These are phyloP conservation scores for Prunus padus DNA, from an alignment of 306 rosid genomes.

Conservation along the genomic window DNA sequence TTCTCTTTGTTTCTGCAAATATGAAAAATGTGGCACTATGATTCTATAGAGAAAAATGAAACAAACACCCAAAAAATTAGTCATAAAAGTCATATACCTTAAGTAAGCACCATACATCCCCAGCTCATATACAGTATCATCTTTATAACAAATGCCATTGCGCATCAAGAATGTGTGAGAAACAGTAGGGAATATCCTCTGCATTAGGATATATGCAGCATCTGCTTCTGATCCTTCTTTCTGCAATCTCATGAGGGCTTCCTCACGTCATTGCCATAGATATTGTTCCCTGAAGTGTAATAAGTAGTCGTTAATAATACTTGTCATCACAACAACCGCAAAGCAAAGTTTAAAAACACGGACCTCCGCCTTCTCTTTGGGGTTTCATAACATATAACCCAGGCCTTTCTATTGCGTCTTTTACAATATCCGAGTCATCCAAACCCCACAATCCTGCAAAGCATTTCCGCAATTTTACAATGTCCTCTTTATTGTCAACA, in stretches of 20 bases:
- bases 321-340: slow-evolving; percentile 7
- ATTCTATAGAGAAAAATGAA: background rate
- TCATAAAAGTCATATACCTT: slow-evolving; percentile 49
- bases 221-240: slow-evolving; percentile 58
- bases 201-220: slow-evolving; percentile 95
- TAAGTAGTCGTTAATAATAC: background rate
- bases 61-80: background rate
- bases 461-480: slow-evolving; percentile 76
- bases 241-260: slow-evolving; percentile 63
- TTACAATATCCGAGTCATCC: slow-evolving; percentile 68
- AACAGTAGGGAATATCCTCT: slow-evolving; percentile 70
- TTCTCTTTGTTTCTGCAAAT: slow-evolving; percentile 72
- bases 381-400: slow-evolving; percentile 89
- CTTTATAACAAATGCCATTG: slow-evolving; percentile 61
- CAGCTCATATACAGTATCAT: slow-evolving; percentile 71
- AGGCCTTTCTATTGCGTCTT: slow-evolving; percentile 64
- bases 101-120: slow-evolving; percentile 81
- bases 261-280: slow-evolving; percentile 74
- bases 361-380: slow-evolving; percentile 99
- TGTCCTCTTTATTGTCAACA: slow-evolving; percentile 69
- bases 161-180: slow-evolving; percentile 56
- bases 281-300: slow-evolving; percentile 75
- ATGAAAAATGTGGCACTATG: background rate
- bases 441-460: slow-evolving; percentile 98
- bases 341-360: slow-evolving; percentile 13